Percentiles rank a stretch among this genome's conserved stretches.
Conservation (phyloP, 805 yeast genomes). For the Ogataea corticis region DNA sequence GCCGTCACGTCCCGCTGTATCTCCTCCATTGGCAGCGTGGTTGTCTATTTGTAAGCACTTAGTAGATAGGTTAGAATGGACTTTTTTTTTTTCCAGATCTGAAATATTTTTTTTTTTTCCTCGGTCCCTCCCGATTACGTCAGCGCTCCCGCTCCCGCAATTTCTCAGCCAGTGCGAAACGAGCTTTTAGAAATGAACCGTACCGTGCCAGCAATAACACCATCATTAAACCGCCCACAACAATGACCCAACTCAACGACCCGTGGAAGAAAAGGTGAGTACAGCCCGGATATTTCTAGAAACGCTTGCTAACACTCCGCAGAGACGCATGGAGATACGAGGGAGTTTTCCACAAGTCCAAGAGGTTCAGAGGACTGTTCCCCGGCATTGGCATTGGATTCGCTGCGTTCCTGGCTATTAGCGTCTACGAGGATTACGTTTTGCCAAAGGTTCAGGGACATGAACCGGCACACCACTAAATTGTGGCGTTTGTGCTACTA, state of each 20-base stretch:
- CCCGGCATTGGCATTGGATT: conserved; percentile 83
- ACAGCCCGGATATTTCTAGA: background rate
- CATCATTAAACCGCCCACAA: background rate
- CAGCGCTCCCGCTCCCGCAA: background rate
- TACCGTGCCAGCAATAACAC: background rate
- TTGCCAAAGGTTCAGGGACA: conserved; percentile 12
- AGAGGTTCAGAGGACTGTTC: conserved; percentile 68
- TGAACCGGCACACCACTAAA: background rate
- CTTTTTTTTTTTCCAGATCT: background rate
- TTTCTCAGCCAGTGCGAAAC: conserved; percentile 5
- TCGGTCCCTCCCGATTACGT: background rate
- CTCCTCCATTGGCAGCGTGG: background rate
- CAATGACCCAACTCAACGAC: conserved; percentile 34
- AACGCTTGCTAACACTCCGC: background rate
- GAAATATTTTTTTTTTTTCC: background rate
- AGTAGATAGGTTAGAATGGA: too few relatives aligned
- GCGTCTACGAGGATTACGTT: conserved; percentile 59
- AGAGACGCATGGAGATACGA: conserved; percentile 93
- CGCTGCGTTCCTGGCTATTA: conserved; percentile 69
- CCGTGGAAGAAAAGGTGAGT: conserved; percentile 49
- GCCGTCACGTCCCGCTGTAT: background rate
- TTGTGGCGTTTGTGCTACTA: background rate
- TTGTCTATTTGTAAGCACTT: background rate
- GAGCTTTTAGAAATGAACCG: background rate
- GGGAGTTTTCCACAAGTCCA: conserved; percentile 72